Percentiles rank a stretch among this genome's conserved stretches.
These are phyloP conservation scores for Kwoniella heveanensis DNA, from an alignment of 768 basidiomycete genomes.

Conservation along the genomic window DNA sequence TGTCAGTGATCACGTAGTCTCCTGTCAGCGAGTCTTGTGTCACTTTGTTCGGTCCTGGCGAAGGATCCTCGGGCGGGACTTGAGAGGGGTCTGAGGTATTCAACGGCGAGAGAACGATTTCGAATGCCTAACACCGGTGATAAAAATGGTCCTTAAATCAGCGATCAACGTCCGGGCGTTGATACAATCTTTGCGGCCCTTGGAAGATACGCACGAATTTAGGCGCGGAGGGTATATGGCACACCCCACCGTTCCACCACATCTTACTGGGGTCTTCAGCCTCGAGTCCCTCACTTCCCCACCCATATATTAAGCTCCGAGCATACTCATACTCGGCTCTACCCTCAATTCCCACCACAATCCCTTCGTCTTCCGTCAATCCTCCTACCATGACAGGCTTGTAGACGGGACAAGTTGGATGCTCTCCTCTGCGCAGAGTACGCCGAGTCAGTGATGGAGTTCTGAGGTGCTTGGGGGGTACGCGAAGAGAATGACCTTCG, in stretches of 20 bases:
- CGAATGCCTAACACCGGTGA: slow-evolving; percentile 65
- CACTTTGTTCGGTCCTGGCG: slow-evolving; percentile 70
- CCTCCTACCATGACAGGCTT: slow-evolving; percentile 33
- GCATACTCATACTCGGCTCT: slow-evolving; percentile 80
- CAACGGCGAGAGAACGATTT: slow-evolving; percentile 72
- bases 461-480: slow-evolving; percentile 64
- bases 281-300: slow-evolving; percentile 14
- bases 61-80: slow-evolving; percentile 64
- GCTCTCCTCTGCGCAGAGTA: slow-evolving; percentile 41
- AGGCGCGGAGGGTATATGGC: slow-evolving; percentile 28
- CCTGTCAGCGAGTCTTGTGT: slow-evolving; percentile 65
- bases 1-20: slow-evolving; percentile 69
- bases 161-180: too few species aligned
- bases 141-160: too few species aligned
- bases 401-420: slow-evolving; percentile 67
- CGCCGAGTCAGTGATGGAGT: slow-evolving; percentile 67
- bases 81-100: slow-evolving; percentile 59
- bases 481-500: slow-evolving; percentile 83
- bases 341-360: slow-evolving; percentile 70
- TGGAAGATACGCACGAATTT: slow-evolving; percentile 34
- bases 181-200: too few species aligned
- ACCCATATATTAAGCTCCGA: slow-evolving; percentile 65
- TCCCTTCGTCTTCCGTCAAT: slow-evolving; percentile 53
- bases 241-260: slow-evolving; percentile 42
- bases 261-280: slow-evolving; percentile 28